Percentiles rank a stretch among this genome's conserved stretches.
These are phyloP conservation scores for Rhododendron ovatum DNA, from an alignment of 148 eudicot species.

Conservation along the genomic window DNA sequence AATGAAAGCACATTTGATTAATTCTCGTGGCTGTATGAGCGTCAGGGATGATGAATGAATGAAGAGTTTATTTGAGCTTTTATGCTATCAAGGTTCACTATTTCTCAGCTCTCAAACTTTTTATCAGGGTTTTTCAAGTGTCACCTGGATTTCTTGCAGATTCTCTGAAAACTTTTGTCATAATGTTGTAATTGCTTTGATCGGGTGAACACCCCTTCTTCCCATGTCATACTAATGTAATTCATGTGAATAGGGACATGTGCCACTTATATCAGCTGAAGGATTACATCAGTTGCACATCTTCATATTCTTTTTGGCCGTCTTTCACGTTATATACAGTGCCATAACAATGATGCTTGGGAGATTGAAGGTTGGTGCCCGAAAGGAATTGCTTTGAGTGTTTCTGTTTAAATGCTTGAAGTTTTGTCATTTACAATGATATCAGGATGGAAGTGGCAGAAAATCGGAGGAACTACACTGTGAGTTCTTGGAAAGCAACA, in stretches of 20 bases:
- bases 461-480: neutral
- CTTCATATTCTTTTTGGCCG: slow-evolving; percentile 93
- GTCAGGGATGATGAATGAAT: neutral
- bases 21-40: neutral
- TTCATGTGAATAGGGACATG: slow-evolving; percentile 49
- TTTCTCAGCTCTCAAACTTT: neutral
- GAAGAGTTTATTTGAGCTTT: neutral
- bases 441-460: neutral
- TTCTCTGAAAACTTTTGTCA: neutral
- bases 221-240: slow-evolving; percentile 9
- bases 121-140: neutral
- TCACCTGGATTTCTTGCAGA: neutral
- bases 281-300: slow-evolving; percentile 91
- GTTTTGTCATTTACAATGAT: neutral
- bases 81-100: neutral
- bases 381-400: neutral
- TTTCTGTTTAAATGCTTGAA: neutral
- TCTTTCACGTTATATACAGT: slow-evolving; percentile 75
- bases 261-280: slow-evolving; percentile 61
- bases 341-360: slow-evolving; percentile 84
- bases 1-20: neutral
- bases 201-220: neutral
- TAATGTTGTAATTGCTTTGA: neutral
- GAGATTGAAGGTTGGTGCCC: slow-evolving; percentile 56
- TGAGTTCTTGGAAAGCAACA: slow-evolving; percentile 1